These are phyloP conservation scores for Medakamo hakoo DNA, from an alignment of 139 green algal species.

Conservation along the genomic window DNA sequence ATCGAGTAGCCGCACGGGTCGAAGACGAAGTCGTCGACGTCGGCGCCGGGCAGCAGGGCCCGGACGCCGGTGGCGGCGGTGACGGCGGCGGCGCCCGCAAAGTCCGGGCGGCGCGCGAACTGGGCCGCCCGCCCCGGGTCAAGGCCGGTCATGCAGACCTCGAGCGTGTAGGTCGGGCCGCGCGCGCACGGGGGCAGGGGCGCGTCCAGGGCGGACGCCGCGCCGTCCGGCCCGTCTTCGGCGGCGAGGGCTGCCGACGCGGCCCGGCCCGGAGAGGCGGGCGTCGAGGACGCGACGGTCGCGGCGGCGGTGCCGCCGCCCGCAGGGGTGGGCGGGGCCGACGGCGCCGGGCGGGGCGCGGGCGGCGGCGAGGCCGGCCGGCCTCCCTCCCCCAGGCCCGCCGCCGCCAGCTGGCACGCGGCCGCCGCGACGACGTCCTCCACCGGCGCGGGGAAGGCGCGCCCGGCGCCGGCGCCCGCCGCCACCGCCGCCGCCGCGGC, in stretches of 20 bases:
- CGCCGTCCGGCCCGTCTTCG: too few species aligned
- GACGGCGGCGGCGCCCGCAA: slow-evolving; percentile 37
- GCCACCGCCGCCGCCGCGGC: not conserved
- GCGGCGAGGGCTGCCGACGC: too few species aligned
- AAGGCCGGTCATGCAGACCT: slow-evolving; percentile 95
- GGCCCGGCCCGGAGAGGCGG: too few species aligned
- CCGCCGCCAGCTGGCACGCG: not conserved
- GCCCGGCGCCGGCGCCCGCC: too few species aligned
- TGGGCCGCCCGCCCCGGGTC: slow-evolving; percentile 29
- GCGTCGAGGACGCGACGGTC: not conserved
- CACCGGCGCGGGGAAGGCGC: not conserved
- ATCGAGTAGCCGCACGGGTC: slow-evolving; percentile 98
- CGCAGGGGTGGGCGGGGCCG: not conserved
- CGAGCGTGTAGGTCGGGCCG: slow-evolving; percentile 55
- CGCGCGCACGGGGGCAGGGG: not conserved
- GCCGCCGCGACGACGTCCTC: not conserved
- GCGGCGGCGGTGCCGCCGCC: not conserved
- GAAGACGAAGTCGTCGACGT: slow-evolving; percentile 96
- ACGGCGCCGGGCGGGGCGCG: too few species aligned
- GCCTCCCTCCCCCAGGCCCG: too few species aligned
- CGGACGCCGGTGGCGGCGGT: slow-evolving; percentile 45
- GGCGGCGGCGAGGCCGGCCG: too few species aligned
- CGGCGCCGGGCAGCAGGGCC: slow-evolving; percentile 44
- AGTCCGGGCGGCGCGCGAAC: slow-evolving; percentile 59
- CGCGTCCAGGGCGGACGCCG: too few species aligned